Evolutionary conservation across 2,329 filamentous ascomycete genomes (phyloP), one percentile per base, ranked within the genome.

Genomic region (Penicillium sclerotigenum): DNA sequence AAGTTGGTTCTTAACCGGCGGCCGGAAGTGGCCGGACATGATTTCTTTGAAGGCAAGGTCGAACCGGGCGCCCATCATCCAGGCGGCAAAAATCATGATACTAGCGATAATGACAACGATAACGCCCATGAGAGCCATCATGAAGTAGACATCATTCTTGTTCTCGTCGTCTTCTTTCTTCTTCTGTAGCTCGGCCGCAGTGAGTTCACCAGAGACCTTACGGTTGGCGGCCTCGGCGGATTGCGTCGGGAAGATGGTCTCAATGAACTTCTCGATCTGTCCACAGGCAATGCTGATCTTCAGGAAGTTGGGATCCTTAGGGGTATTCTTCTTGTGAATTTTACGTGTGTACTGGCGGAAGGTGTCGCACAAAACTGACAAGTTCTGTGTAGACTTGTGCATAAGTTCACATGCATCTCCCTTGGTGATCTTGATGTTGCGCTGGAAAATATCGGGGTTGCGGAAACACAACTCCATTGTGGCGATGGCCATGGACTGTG

Each of bases 401-500:
- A 99, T 97, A 66, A 97, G 80, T 64, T 88, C 82, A 73, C 94
- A 97, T 36, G 94, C 92, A 64, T 93, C 85, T 31, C 94, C 94
- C 79, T 96, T 97, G 56, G 90, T 93, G 75, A 99, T 97, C 79
- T 99, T 99, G 78, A 99, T 80, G 69, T 97, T 94, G 62, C 83
- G 86, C 71, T 93, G 77, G 71, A 96, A 95, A 56, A 99, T 86
- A 58, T 81, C 82, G 22, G 90, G 89, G 75, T 99, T 99, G 68
- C 89, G 88, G 84, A 97, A 99, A 66, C 93, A 89, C 18, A 91
- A 80, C 65, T 97, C 92, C 40, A 97, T 79, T 0, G 93, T 97
- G 9, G 94, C 93, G 72, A 99, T 97, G 51, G 93, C 94, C 94
- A 99, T 99, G 62, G 87, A 81, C 75, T 99, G 94, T 2, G 94